Evolutionary conservation across 768 basidiomycete species (phyloP).

Genomic region (Auriscalpium microsporum): DNA sequence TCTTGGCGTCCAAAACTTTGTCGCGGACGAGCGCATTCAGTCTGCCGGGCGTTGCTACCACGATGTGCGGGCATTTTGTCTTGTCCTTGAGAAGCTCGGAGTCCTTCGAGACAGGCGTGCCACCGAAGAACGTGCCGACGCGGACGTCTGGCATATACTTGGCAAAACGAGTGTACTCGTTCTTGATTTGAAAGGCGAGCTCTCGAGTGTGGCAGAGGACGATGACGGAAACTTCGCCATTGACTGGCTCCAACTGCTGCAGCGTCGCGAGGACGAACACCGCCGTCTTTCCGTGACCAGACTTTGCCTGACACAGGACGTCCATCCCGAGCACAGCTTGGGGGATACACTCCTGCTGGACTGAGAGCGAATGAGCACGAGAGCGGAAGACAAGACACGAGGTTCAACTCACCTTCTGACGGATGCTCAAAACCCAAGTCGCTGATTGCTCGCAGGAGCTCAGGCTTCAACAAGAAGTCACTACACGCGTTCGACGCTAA

Average conservation of each 20-base stretch:
- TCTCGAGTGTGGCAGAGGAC: conserved; percentile 99
- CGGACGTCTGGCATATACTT: conserved; percentile 99
- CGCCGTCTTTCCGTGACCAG: conserved; percentile 97
- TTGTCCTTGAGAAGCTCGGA: conserved; percentile 92
- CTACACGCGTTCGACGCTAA: conserved; percentile 31
- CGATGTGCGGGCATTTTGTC: conserved; percentile 95
- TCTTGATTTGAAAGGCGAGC: conserved; percentile 99
- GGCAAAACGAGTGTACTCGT: conserved; percentile 97
- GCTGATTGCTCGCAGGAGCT: conserved; percentile 93
- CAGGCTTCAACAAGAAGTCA: conserved; percentile 97
- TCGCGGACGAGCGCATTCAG: conserved; percentile 93
- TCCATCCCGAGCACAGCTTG: conserved; percentile 99
- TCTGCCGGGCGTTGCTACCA: conserved; percentile 96
- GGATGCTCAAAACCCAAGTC: conserved; percentile 99
- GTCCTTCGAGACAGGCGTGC: conserved; percentile 90
- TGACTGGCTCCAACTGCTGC: conserved; percentile 96
- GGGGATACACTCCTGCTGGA: conserved; percentile 99
- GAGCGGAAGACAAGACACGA: not conserved
- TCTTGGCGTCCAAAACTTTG: conserved; percentile 89
- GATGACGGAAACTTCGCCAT: conserved; percentile 95
- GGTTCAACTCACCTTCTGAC: conserved; percentile 71
- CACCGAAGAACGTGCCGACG: conserved; percentile 96
- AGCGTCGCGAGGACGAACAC: conserved; percentile 97
- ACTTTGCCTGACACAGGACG: conserved; percentile 98
- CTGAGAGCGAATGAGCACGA: conserved; percentile 31